Base-by-base conservation (phyloP, 1,284 basidiomycete genomes). In the Irpex sp. region DNA sequence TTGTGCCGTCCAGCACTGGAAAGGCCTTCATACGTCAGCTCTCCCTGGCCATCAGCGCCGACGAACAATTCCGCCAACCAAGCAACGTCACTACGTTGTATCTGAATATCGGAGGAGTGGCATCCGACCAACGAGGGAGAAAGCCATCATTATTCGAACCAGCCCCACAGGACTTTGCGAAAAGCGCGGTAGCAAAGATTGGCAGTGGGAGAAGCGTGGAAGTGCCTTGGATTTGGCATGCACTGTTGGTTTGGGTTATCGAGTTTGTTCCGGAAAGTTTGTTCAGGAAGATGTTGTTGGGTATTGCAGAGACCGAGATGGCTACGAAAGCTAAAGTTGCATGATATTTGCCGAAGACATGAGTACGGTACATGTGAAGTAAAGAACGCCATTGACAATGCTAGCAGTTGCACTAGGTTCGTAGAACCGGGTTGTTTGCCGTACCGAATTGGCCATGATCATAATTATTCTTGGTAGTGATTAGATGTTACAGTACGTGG, bases 211-310 rank as follows among this genome's bases (percentile, higher is more conserved):
- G 40, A 36, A 51, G 63, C 5, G 17, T 38, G 31, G 37, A 64
- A 26, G 44, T 61, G 7, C 62, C 66, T 19, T 67, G 63, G 48
- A 34, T 51, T 40, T 47, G 31, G n/a, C 66, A 67, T 51, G 64
- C 61, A 5, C 7, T 66, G 4, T 64, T 66, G 61, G 6, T 52
- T 36, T 60, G 54, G 37, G 21, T 59, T 5, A 47, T 52, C 8
- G 47, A 57, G 26, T 7, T 63, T 17, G n/a, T 67, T 4, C 31
- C 59, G 56, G 44, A 58, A 36, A 47, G 34, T 36, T 17, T 62
- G 51, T 55, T 62, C 57, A 59, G 52, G 31, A 38, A 44, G 6
- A 51, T 58, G 57, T 47, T 58, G 40, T 7, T 17, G 8, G 61
- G 58, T 26, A 26, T 17, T 19, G 9, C n/a, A 26, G 26, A 52